A percentile compares a stretch with the other conserved stretches of the same genome.
phyloP scores from a whole-genome alignment of 129 eudicot species.

The Centaurea solstitialis region DNA sequence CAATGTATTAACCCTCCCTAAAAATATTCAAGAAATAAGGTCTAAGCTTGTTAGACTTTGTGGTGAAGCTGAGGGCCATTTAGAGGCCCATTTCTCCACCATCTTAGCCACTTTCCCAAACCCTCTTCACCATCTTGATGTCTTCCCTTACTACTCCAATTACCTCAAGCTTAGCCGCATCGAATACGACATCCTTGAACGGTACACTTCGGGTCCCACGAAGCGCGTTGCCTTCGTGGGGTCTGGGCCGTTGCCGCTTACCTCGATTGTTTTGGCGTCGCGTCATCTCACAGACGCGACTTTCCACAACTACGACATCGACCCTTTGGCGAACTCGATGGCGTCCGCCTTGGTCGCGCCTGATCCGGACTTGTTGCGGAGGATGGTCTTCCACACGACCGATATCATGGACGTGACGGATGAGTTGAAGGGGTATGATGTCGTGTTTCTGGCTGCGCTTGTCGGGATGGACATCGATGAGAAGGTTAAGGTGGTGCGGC shows the following conservation, averaged over 20 bases:
- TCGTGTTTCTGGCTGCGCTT: constrained; percentile 80
- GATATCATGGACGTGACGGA: constrained; percentile 61
- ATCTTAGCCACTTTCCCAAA: constrained; percentile 45
- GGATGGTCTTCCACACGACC: constrained; percentile 65
- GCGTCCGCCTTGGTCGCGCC: constrained; percentile 56
- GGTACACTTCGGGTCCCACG: constrained; percentile 35
- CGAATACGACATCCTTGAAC: constrained; percentile 61
- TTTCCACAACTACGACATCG: constrained; percentile 87
- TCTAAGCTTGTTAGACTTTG: constrained; percentile 68
- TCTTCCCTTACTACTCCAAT: constrained; percentile 77
- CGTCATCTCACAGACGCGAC: constrained; percentile 50
- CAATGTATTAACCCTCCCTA: constrained; percentile 54
- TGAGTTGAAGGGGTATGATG: constrained; percentile 61
- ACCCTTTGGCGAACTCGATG: constrained; percentile 63
- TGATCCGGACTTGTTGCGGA: constrained; percentile 53
- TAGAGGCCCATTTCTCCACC: constrained; percentile 74
- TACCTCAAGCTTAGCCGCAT: constrained; percentile 72
- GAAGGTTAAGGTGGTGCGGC: constrained; percentile 58
- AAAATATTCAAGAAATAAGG: constrained; percentile 58
- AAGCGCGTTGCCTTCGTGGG: constrained; percentile 75
- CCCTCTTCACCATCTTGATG: constrained; percentile 65
- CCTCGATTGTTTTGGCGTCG: constrained; percentile 71
- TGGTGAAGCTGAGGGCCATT: constrained; percentile 72
- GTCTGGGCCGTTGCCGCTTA: constrained; percentile 93
- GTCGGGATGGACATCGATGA: constrained; percentile 84